Evolutionary conservation across 768 basidiomycete genomes (phyloP).

Genomic region (Podaxis mareebaensis): DNA sequence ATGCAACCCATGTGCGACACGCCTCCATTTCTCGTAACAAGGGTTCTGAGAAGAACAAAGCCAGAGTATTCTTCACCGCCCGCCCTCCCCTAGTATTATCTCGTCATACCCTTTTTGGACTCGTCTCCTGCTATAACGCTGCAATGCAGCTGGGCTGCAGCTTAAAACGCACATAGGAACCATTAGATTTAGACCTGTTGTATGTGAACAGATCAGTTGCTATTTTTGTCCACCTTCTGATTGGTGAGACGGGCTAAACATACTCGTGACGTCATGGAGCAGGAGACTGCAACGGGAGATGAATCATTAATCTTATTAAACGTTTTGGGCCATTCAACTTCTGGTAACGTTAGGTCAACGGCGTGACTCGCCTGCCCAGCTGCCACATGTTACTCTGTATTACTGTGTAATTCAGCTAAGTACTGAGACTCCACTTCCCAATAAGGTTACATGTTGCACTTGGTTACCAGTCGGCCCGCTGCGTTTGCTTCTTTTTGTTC

Average conservation of each 20-base stretch:
- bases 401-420: too few relatives aligned
- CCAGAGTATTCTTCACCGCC: background rate
- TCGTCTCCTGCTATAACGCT: too few relatives aligned
- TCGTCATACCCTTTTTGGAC: too few relatives aligned
- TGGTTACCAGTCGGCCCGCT: too few relatives aligned
- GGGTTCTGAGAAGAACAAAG: background rate
- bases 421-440: too few relatives aligned
- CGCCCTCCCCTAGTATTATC: background rate
- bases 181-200: background rate
- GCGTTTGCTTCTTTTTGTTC: too few relatives aligned
- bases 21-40: background rate
- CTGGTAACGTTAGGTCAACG: background rate
- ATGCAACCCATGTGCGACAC: background rate
- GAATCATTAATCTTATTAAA: background rate
- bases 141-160: too few relatives aligned
- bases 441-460: too few relatives aligned
- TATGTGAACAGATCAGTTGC: background rate
- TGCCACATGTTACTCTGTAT: background rate
- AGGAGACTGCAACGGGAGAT: background rate
- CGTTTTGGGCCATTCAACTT: background rate
- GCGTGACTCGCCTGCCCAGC: background rate
- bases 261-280: constrained; percentile 12
- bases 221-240: constrained; percentile 1
- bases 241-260: background rate
- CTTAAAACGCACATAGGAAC: background rate